phyloP scores from a whole-genome alignment of 2,329 filamentous ascomycete genomes.

The Aspergillus sp. region DNA sequence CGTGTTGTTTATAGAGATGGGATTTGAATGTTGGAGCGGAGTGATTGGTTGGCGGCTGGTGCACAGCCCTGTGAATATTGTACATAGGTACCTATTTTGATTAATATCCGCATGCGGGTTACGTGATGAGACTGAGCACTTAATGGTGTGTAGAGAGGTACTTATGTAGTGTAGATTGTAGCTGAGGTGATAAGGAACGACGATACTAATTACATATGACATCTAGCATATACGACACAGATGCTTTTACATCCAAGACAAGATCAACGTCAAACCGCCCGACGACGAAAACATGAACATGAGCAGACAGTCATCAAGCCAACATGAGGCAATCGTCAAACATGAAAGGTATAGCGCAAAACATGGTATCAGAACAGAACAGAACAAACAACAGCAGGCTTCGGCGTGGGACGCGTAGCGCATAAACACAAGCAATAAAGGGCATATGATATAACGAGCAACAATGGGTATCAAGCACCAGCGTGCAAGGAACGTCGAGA shows the following conservation, averaged over 20 bases:
- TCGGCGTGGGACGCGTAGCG: slow-evolving; percentile 1
- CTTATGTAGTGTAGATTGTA: too few species aligned
- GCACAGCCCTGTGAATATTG: too few species aligned
- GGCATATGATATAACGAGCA: not conserved
- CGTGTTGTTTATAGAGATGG: not conserved
- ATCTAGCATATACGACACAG: not conserved
- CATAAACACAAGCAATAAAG: slow-evolving; percentile 5
- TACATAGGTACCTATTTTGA: too few species aligned
- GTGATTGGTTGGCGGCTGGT: too few species aligned
- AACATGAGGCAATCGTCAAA: slow-evolving; percentile 12
- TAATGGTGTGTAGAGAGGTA: too few species aligned
- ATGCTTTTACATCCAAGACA: not conserved
- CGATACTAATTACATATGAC: not conserved
- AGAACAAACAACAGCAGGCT: not conserved
- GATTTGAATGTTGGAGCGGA: not conserved
- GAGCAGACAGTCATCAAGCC: slow-evolving; percentile 5
- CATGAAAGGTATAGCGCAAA: slow-evolving; percentile 11
- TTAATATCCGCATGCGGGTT: too few species aligned
- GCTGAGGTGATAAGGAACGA: too few species aligned
- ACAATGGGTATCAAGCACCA: slow-evolving; percentile 6
- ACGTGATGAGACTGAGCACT: too few species aligned
- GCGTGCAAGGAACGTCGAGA: slow-evolving; percentile 10
- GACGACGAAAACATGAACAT: slow-evolving; percentile 2
- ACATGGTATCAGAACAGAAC: slow-evolving; percentile 17
- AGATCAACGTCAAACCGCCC: slow-evolving; percentile 2